Conservation (phyloP, 208 protist species). For the Acanthamoeba culbertsoni region DNA sequence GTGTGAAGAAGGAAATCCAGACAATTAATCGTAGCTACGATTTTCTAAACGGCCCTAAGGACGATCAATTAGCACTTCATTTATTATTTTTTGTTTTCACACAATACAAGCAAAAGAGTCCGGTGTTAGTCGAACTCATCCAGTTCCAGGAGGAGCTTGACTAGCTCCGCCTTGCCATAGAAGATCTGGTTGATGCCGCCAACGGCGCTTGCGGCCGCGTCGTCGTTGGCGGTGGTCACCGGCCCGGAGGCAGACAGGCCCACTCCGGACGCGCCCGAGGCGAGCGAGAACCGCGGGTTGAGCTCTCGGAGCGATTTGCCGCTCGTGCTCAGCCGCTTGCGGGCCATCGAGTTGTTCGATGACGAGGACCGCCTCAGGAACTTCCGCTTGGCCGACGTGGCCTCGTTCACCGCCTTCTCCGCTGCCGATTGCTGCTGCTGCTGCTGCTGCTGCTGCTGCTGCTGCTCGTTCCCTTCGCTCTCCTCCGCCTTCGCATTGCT, state of each 20-base stretch:
- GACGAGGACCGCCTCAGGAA: not conserved
- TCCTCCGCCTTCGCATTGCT: not conserved
- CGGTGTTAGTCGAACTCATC: conserved; percentile 22
- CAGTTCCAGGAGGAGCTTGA: conserved; percentile 30
- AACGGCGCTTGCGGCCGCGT: not conserved
- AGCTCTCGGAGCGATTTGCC: not conserved
- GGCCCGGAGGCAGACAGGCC: not conserved
- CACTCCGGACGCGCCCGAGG: not conserved
- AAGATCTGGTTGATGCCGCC: conserved; percentile 47
- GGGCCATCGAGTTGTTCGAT: conserved; percentile 1
- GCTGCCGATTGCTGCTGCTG: not conserved
- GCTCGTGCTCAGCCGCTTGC: conserved; percentile 13
- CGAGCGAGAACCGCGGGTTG: not conserved
- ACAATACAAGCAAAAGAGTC: not conserved
- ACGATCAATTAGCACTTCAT: not conserved
- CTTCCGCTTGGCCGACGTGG: conserved; percentile 12
- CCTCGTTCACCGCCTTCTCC: not conserved
- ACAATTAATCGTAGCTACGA: not conserved
- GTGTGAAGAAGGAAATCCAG: not conserved
- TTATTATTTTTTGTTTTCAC: not conserved
- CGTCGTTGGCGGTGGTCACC: not conserved
- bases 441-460: not conserved
- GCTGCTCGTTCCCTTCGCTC: not conserved
- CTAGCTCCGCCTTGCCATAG: conserved; percentile 32
- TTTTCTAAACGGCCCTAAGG: not conserved